Percentiles rank a stretch among this genome's conserved stretches.
These are phyloP conservation scores for Fragaria vesca DNA, from an alignment of 306 rosid species.

Conservation along the genomic window DNA sequence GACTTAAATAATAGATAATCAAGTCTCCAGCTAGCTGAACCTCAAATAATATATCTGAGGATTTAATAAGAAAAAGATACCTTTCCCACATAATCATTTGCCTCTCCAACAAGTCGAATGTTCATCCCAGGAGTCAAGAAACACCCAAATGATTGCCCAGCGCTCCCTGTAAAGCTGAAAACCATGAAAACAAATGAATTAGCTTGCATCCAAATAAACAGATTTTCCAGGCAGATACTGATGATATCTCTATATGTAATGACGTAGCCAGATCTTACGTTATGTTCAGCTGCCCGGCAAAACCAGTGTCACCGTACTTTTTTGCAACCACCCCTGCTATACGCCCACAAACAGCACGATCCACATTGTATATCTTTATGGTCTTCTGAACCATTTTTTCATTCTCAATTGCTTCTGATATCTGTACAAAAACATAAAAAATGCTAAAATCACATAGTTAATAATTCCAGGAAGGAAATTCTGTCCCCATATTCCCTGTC, in stretches of 20 bases:
- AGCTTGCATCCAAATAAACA: slow-evolving; percentile 18
- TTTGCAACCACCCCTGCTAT: slow-evolving; percentile 87
- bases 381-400: slow-evolving; percentile 76
- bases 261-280: slow-evolving; percentile 53
- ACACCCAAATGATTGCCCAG: slow-evolving; percentile 97
- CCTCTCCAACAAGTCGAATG: slow-evolving; percentile 89
- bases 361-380: slow-evolving; percentile 67
- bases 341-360: slow-evolving; percentile 94
- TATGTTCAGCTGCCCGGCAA: slow-evolving; percentile 92
- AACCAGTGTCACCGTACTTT: slow-evolving; percentile 97
- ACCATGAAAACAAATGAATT: slow-evolving; percentile 19
- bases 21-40: background rate
- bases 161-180: slow-evolving; percentile 91
- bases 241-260: background rate
- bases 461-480: background rate
- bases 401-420: slow-evolving; percentile 81
- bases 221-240: background rate
- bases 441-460: background rate
- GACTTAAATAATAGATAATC: background rate
- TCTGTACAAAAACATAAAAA: slow-evolving; percentile 43
- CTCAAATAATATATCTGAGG: background rate
- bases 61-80: slow-evolving; percentile 31
- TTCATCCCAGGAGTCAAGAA: slow-evolving; percentile 99
- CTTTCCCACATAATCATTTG: slow-evolving; percentile 99
- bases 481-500: too few relatives aligned